phyloP scores from a whole-genome alignment of 345 rosid genomes.

The Chamaenerion angustifolium region DNA sequence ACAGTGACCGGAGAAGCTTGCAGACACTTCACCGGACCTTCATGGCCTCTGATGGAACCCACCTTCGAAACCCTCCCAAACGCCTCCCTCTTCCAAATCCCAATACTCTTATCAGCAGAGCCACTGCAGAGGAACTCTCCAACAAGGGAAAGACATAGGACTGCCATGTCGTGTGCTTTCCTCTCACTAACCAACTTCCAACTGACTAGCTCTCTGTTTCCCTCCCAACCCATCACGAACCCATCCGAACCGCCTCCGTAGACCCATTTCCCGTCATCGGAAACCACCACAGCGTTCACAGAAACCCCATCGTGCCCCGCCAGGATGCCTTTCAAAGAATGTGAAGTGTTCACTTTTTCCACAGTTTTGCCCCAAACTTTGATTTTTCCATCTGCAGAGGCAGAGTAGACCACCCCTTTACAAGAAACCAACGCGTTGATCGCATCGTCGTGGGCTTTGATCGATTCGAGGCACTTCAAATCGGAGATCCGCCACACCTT shows the following conservation, averaged over 20 bases:
- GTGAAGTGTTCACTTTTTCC: constrained; percentile 39
- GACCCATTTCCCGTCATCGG: constrained; percentile 55
- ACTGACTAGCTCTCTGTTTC: constrained; percentile 21
- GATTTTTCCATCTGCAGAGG: constrained; percentile 77
- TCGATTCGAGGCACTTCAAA: constrained; percentile 77
- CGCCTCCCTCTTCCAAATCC: constrained; percentile 57
- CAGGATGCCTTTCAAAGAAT: constrained; percentile 57
- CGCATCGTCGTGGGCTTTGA: constrained; percentile 82
- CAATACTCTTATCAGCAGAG: constrained; percentile 81
- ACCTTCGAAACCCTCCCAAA: constrained; percentile 35
- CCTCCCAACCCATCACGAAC: constrained; percentile 76
- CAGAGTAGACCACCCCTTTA: constrained; percentile 67
- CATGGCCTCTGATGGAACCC: constrained; percentile 58
- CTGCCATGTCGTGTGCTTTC: constrained; percentile 63
- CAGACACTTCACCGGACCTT: constrained; percentile 84
- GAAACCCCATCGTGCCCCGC: constrained; percentile 75
- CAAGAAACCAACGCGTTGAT: constrained; percentile 50
- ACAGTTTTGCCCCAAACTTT: constrained; percentile 75
- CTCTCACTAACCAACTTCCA: constrained; percentile 54
- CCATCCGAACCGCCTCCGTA: constrained; percentile 93
- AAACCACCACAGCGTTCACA: constrained; percentile 49
- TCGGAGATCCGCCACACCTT: constrained; percentile 84
- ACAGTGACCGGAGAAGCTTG: constrained; percentile 46
- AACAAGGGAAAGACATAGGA: constrained; percentile 50
- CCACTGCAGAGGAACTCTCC: constrained; percentile 68